Base-by-base conservation (phyloP, 2,329 filamentous ascomycete genomes). In the Fusarium begoniae region DNA sequence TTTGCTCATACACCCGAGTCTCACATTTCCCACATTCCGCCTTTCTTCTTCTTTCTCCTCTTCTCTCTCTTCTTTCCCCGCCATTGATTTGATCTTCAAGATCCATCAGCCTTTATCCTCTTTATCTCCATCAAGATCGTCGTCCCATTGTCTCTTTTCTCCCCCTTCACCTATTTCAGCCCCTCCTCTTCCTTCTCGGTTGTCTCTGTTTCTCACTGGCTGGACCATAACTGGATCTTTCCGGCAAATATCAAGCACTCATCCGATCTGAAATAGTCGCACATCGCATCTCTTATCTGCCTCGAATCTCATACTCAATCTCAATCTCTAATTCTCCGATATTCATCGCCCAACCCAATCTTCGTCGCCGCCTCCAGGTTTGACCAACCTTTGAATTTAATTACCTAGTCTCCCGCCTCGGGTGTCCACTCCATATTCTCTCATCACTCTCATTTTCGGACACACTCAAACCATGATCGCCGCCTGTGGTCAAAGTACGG, bases 221-320 rank as follows among this genome's bases (percentile, higher is more conserved):
- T 74, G 55, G 69, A 56, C 43, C 57, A 63, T 64, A 68, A 43
- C 48, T 61, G 58, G 54, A 61, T 64, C 57, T 54, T 53, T 69
- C 68, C 63, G 63, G 72, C 51, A 74, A 69, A 72, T 72, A 74
- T 75, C 59, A 68, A 74, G 53, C 51, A 69, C 72, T 75, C 72
- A 72, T 74, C 68, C 72, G 72, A 74, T 72, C 72, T 72, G 45
- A 43, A 61, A 51, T 48, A 67, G 44, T 44, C 24, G 47, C 63
- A 28, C 38, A 60, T 58, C 60, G 58, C 18, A 58, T 48, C 37
- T 68, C 65, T 67, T 66, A 63, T 69, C 66, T 71, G 35, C 45
- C 47, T 67, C 43, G 32, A 41, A 67, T 67, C 63, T 68, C 47
- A 43, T 45, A 28, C 26, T 43, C 47, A 38, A 63, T 54, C 30